A percentile compares a stretch with the other conserved stretches of the same genome.
phyloP scores from a whole-genome alignment of 129 eudicot species.

The Erigeron canadensis region DNA sequence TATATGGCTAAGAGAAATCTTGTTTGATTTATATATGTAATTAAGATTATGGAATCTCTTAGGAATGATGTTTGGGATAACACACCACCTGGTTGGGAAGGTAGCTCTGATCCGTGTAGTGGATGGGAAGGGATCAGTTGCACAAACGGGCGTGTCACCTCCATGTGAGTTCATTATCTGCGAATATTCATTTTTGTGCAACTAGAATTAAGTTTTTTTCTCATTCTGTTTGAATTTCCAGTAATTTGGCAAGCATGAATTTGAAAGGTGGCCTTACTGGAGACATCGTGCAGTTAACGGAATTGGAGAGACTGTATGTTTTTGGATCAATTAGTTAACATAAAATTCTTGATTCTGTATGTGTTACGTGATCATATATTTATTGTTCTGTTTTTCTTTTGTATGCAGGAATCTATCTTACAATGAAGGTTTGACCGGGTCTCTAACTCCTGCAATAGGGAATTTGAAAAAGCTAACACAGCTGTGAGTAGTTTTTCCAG shows the following conservation, averaged over 20 bases:
- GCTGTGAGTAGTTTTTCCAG: conserved; percentile 47
- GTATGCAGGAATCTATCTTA: conserved; percentile 79
- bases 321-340: conserved; percentile 7
- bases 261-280: conserved; percentile 53
- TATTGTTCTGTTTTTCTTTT: neutral
- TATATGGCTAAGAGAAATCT: neutral
- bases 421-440: conserved; percentile 66
- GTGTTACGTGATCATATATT: neutral
- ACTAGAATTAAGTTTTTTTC: neutral
- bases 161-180: conserved; percentile 41
- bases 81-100: conserved; percentile 54
- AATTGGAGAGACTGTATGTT: conserved; percentile 63
- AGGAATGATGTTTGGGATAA: conserved; percentile 43
- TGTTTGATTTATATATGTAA: conserved; percentile 34
- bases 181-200: neutral
- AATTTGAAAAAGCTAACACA: conserved; percentile 45
- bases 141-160: conserved; percentile 37
- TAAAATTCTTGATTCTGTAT: neutral
- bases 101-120: conserved; percentile 49
- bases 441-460: conserved; percentile 74
- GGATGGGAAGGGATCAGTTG: conserved; percentile 62
- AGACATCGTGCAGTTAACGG: conserved; percentile 59
- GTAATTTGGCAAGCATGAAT: conserved; percentile 60
- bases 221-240: conserved; percentile 24
- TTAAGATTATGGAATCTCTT: conserved; percentile 35